Evolutionary conservation across 2,329 filamentous ascomycete species (phyloP), one percentile per base, ranked within the genome.

Genomic region (Penicillium sumatraense): DNA sequence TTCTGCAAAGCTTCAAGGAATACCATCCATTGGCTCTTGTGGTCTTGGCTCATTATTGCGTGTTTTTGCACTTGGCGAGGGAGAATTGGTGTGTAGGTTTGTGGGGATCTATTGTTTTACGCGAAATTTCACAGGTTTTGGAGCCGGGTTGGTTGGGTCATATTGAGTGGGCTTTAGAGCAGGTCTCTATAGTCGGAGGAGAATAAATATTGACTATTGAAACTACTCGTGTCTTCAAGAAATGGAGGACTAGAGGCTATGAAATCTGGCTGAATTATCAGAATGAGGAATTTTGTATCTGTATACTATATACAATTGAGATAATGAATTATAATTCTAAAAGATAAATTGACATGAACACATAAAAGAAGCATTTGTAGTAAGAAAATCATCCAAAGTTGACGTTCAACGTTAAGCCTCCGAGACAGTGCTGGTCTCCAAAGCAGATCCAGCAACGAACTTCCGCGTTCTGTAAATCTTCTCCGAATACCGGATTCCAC

Each of bases 11-110:
- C 3, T 23, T 67, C 6, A 58, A 48, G 18, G 16, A 13, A 10
- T 35, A 41, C 2, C 29, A 55, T 2, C 59, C 63, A 3, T 41
- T 67, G 36, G 56, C 63, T 2, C 42, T 67, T 31, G 63, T 66
- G 7, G n/a, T 66, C 1, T 48, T 61, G 24, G 64, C 63, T 3
- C 62, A 67, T 45, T 67, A 62, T 36, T 66, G 62, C 21, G 63
- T 58, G 0, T 59, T 62, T 26, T 29, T 67, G 5, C 56, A 65
- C 11, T 9, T 57, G 24, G 54, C 55, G 4, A 54, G 57, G 21
- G 55, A 57, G 2, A 63, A 64, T 33, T 60, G 57, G 51, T 66
- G 56, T 42, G 38, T 67, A 7, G 54, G 53, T 8, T n/a, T 31
- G 5, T 66, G 65, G 65, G 60, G 65, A 2, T 20, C 31, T 3